Evolutionary conservation across 139 green algal genomes (phyloP).

Genomic region (Asterochloris sp.): DNA sequence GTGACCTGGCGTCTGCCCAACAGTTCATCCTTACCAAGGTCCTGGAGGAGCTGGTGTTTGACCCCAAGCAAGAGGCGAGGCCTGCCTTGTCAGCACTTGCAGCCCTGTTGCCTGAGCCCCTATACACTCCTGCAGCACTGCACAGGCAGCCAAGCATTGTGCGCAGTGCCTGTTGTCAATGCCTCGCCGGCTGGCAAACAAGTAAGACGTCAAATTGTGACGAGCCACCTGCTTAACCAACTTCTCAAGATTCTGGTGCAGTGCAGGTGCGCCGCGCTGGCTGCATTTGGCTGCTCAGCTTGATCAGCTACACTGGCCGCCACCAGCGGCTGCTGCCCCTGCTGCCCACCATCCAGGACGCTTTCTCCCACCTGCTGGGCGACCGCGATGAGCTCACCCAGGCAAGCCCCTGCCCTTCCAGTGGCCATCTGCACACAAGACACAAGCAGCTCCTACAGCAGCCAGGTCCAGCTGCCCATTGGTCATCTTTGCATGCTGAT

Average conservation of each 20-base stretch:
- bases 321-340: conserved; percentile 39
- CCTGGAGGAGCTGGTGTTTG: conserved; percentile 55
- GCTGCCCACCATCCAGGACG: conserved; percentile 57
- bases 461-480: no score
- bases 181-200: no score
- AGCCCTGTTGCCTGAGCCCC: no score
- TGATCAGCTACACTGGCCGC: conserved; percentile 66
- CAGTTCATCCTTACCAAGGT: conserved; percentile 36
- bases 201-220: background rate
- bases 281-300: conserved; percentile 75
- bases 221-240: background rate
- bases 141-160: no score
- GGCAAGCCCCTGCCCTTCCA: conserved; percentile 5
- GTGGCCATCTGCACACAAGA: no score
- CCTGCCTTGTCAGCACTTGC: no score
- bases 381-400: conserved; percentile 81
- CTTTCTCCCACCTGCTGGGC: conserved; percentile 71
- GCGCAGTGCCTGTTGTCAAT: no score
- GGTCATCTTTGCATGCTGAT: no score
- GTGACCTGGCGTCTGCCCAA: conserved; percentile 12
- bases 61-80: conserved; percentile 41
- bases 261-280: conserved; percentile 63
- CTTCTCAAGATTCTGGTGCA: background rate
- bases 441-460: no score
- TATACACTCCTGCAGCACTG: no score